Conservation (phyloP, 257 asterid genomes). For the Lantana camara region DNA sequence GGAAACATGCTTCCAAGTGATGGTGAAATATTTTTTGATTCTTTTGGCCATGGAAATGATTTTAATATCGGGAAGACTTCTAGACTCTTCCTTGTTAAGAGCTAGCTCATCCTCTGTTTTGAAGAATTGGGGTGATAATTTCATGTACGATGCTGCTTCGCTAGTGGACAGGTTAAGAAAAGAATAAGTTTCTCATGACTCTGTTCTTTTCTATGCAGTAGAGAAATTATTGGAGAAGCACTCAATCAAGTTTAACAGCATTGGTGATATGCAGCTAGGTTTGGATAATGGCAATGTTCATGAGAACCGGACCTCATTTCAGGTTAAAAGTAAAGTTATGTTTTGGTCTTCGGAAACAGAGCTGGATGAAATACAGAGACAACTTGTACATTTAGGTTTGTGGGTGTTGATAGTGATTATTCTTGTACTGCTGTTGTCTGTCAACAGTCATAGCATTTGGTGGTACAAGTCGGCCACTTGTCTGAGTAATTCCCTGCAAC, state of each 20-base stretch:
- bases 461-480: background rate
- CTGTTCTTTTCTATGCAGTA: slow-evolving; percentile 42
- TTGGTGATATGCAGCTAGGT: slow-evolving; percentile 60
- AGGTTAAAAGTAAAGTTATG: slow-evolving; percentile 41
- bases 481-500: background rate
- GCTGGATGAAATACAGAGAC: slow-evolving; percentile 47
- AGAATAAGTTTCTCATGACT: slow-evolving; percentile 38
- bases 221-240: slow-evolving; percentile 56
- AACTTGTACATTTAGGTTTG: slow-evolving; percentile 48
- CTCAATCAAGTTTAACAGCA: slow-evolving; percentile 33
- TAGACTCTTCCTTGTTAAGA: slow-evolving; percentile 48
- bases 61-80: slow-evolving; percentile 52
- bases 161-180: slow-evolving; percentile 35
- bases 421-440: slow-evolving; percentile 81
- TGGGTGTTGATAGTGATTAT: slow-evolving; percentile 77
- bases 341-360: slow-evolving; percentile 60
- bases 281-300: slow-evolving; percentile 35
- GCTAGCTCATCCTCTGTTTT: slow-evolving; percentile 57
- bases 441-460: slow-evolving; percentile 52
- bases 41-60: slow-evolving; percentile 45
- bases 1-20: slow-evolving; percentile 61
- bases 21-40: slow-evolving; percentile 45
- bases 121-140: slow-evolving; percentile 52
- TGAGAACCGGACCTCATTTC: slow-evolving; percentile 39
- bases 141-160: slow-evolving; percentile 43